phyloP scores from a whole-genome alignment of 371 early-diverging fungal genomes.

The Mortierella sp. region DNA sequence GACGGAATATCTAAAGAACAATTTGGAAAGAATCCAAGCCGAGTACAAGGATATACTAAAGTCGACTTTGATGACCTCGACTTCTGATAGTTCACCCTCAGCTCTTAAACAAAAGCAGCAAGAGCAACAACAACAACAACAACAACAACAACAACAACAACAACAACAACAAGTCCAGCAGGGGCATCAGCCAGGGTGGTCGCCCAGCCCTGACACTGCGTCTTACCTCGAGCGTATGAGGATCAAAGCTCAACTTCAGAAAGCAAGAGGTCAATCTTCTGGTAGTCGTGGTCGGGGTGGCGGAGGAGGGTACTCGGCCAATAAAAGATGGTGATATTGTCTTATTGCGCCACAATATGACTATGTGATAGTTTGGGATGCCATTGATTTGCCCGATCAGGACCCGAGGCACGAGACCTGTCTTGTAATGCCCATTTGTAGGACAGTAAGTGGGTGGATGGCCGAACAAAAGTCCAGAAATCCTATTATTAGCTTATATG shows the following conservation, averaged over 20 bases:
- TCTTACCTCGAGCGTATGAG: conserved; percentile 43
- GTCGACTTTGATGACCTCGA: background rate
- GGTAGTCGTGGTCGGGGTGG: background rate
- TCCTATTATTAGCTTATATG: background rate
- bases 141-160: too few relatives aligned
- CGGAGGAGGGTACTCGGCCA: background rate
- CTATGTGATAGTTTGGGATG: too few relatives aligned
- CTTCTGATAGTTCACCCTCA: background rate
- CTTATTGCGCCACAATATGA: too few relatives aligned
- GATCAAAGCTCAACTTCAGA: conserved; percentile 4
- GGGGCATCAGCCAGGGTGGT: background rate
- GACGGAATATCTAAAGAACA: conserved; percentile 20
- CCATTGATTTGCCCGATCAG: too few relatives aligned
- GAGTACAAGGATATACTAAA: conserved; percentile 38
- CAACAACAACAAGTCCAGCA: background rate
- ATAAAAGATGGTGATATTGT: conserved; percentile 1
- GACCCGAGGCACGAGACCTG: too few relatives aligned
- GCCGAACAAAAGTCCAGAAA: too few relatives aligned
- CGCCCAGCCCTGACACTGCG: conserved; percentile 7
- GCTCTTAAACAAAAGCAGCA: background rate
- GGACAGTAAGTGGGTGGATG: too few relatives aligned
- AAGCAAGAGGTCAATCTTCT: background rate
- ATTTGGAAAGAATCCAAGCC: conserved; percentile 16
- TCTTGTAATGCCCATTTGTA: too few relatives aligned
- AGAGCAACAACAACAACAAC: background rate